Base-by-base conservation (phyloP, 2,329 filamentous ascomycete species). In the Neonectria ditissima region DNA sequence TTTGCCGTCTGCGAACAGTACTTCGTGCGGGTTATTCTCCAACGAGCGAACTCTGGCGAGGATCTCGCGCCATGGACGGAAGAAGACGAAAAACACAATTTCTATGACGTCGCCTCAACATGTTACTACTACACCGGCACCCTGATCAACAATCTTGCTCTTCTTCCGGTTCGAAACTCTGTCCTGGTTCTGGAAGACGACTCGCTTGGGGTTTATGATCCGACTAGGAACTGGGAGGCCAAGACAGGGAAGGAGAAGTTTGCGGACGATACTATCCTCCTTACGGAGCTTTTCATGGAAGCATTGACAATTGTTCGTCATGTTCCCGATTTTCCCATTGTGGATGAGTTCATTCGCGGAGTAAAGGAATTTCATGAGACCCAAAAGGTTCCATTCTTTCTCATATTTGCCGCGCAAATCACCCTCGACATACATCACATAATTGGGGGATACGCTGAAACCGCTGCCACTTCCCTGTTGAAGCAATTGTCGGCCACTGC, bases 351-450 rank as follows among this genome's bases (percentile, higher is more conserved):
- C 9, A 14, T 56, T 2, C 78, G 78, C 2, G 78, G 77, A 2
- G 68, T 82, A 9, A 68, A 71, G 20, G 69, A 78, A 41, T 60
- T 80, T n/a, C 66, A 72, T 24, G 59, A 71, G 5, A 80, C 76
- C 0, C 48, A 62, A 2, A 47, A 74, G 5, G 56, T 80, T 2
- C 69, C 80, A 0, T 75, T 82, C 41, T 77, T 74, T 62, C 70
- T 79, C 9, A 69, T 78, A 1, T 83, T 83, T 58, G 79, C 79
- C 9, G 71, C 75, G 5, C 80, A 83, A 50, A 59, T 80, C 11
- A 80, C 79, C 59, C 76, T 84, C 4, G 81, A 83, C 44, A 78
- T 81, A 34, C 75, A 80, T 14, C 75, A 80, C 58, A 55, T 65
- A 3, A 65, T 81, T 2, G 63, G 77, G 14, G 61, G 11, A 51